Base-by-base conservation (phyloP, 768 basidiomycete species). In the Russula emetica region DNA sequence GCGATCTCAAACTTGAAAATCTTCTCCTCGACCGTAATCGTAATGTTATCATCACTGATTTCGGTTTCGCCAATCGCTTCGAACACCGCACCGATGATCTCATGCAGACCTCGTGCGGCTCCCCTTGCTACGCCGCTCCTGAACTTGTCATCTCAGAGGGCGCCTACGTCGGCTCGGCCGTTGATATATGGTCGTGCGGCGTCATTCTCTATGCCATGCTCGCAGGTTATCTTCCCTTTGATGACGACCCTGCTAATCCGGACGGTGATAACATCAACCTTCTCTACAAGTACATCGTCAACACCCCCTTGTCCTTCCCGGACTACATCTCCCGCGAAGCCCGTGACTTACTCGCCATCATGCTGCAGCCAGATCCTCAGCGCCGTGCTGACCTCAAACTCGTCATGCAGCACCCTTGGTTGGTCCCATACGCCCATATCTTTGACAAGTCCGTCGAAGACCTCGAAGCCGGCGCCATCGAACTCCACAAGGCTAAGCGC, bases 211-310 rank as follows among this genome's bases (percentile, higher is more conserved):
- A 97, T 72, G 94, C 94, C 63, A 97, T 97, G 94, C 84, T 97
- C 20, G 94, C 94, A 1, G 94, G 94, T 11, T 96, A 96, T 72
- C 87, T 97, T n/a, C 97, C 97, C 26, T 99, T 98, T 75, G 97
- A 98, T 76, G 97, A 98, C 75, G 97, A 99, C 75, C 97, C 97
- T 1, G 89, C 87, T 32, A 99, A 98, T 74, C 97, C 97, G 5
- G 97, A 98, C 61, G 97, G 97, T 63, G 96, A 99, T 78, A 98
- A 99, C 78, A 99, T 98, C 79, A 98, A 98, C 72, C 83, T 98
- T 6, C 78, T 99, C 53, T 98, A 99, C 85, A 93, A 91, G 74
- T 98, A 99, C 77, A 99, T 99, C 76, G 89, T 98, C 76, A 94
- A 88, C 79, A 99, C 97, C 1, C 90, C 91, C 11, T 85, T 98